Conservation (phyloP, 495 filamentous ascomycete genomes). For the Neurospora cerealis region DNA sequence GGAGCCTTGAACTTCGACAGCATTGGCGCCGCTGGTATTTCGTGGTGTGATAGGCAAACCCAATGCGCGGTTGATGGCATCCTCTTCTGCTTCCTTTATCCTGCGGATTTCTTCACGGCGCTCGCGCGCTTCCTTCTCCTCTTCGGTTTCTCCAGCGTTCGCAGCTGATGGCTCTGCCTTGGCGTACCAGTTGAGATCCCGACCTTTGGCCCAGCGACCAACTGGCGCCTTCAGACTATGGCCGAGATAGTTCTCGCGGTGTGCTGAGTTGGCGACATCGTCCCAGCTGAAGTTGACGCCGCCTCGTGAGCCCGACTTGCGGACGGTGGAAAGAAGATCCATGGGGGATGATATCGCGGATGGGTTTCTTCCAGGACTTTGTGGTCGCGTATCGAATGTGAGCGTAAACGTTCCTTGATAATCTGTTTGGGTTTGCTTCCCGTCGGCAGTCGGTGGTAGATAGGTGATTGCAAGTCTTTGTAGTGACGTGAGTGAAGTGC, state of each 20-base stretch:
- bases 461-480: background rate
- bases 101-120: slow-evolving; percentile 68
- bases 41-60: slow-evolving; percentile 60
- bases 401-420: background rate
- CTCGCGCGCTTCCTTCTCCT: slow-evolving; percentile 50
- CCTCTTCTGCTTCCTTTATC: slow-evolving; percentile 88
- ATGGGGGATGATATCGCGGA: slow-evolving; percentile 34
- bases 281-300: slow-evolving; percentile 95
- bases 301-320: slow-evolving; percentile 89
- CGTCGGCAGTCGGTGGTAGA: background rate
- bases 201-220: slow-evolving; percentile 89
- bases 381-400: background rate
- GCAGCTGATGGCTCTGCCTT: slow-evolving; percentile 47
- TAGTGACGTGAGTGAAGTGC: background rate
- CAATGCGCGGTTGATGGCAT: slow-evolving; percentile 72
- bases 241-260: slow-evolving; percentile 95
- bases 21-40: slow-evolving; percentile 40
- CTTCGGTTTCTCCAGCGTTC: slow-evolving; percentile 44
- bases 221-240: slow-evolving; percentile 94
- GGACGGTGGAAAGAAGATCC: slow-evolving; percentile 88
- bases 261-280: slow-evolving; percentile 73
- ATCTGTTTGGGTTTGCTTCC: background rate
- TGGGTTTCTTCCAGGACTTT: background rate
- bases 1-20: slow-evolving; percentile 26
- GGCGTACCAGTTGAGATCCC: slow-evolving; percentile 82